Evolutionary conservation across 331 rosid genomes (phyloP).

Genomic region (Malus hybrid): DNA sequence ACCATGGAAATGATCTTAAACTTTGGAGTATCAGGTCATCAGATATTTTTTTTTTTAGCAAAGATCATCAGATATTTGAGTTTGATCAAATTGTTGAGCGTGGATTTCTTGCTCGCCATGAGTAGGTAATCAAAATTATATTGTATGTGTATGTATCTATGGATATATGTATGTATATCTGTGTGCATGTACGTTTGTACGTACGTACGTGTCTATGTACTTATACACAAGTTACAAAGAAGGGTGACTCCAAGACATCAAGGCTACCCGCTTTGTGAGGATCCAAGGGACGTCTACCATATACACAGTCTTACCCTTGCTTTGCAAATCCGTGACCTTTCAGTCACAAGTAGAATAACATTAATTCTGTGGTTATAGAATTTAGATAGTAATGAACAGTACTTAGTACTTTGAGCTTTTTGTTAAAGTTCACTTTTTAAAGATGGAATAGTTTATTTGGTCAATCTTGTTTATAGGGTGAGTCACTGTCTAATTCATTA

Average conservation of each 20-base stretch:
- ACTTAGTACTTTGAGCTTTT: too few relatives aligned
- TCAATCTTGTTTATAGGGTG: neutral
- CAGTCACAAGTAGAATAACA: neutral
- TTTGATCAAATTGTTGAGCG: neutral
- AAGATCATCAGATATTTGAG: neutral
- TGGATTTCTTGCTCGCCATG: neutral
- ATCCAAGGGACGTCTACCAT: too few relatives aligned
- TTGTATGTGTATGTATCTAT: neutral
- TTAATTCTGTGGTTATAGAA: neutral
- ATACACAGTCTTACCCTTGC: too few relatives aligned
- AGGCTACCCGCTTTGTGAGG: too few relatives aligned
- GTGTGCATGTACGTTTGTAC: neutral
- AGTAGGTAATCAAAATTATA: neutral
- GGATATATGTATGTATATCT: too few relatives aligned
- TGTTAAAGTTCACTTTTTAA: neutral
- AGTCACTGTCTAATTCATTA: neutral
- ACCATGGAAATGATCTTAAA: neutral
- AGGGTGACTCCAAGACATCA: too few relatives aligned
- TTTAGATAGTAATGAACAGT: neutral
- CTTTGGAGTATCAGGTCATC: neutral
- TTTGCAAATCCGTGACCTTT: too few relatives aligned
- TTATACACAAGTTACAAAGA: neutral
- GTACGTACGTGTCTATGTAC: neutral
- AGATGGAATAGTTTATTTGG: neutral
- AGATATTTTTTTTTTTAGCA: too few relatives aligned